Evolutionary conservation across 352 stramenopile genomes (phyloP).

Genomic region (Phytophthora parvispora): DNA sequence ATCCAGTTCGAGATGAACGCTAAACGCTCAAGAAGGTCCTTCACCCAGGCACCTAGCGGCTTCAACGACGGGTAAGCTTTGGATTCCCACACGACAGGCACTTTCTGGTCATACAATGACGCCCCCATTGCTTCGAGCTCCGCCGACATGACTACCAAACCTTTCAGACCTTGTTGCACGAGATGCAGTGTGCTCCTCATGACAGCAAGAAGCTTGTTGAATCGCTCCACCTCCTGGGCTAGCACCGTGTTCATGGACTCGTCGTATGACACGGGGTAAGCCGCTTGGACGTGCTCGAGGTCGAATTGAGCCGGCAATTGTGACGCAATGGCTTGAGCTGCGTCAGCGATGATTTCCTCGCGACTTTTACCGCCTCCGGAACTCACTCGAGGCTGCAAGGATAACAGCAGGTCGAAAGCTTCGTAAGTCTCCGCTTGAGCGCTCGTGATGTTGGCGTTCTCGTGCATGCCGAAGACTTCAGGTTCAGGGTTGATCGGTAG

Average conservation of each 20-base stretch:
- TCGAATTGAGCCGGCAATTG: constrained; percentile 85
- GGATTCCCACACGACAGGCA: constrained; percentile 89
- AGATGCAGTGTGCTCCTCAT: constrained; percentile 90
- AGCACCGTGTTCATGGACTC: constrained; percentile 95
- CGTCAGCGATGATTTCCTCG: constrained; percentile 91
- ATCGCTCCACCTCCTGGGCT: constrained; percentile 93
- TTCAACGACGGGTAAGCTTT: constrained; percentile 95
- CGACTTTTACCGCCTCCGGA: constrained; percentile 81
- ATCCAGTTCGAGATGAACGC: constrained; percentile 83
- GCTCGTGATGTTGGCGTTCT: constrained; percentile 96
- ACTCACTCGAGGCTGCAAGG: constrained; percentile 87
- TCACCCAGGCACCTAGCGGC: constrained; percentile 88
- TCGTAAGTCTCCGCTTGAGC: constrained; percentile 92
- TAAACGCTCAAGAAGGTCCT: constrained; percentile 86
- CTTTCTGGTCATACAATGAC: constrained; percentile 89
- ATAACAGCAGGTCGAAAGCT: constrained; percentile 90
- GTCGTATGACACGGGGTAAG: constrained; percentile 90
- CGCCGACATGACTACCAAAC: constrained; percentile 90
- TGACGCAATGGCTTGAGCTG: constrained; percentile 87
- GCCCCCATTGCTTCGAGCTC: constrained; percentile 91
- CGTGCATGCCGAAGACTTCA: constrained; percentile 96
- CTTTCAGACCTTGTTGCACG: constrained; percentile 90
- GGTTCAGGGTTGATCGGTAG: constrained; percentile 93
- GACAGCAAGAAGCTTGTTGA: constrained; percentile 87
- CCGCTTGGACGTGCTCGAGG: constrained; percentile 85